Conservation (phyloP, 2,329 filamentous ascomycete genomes). For the Clonostachys rosea region DNA sequence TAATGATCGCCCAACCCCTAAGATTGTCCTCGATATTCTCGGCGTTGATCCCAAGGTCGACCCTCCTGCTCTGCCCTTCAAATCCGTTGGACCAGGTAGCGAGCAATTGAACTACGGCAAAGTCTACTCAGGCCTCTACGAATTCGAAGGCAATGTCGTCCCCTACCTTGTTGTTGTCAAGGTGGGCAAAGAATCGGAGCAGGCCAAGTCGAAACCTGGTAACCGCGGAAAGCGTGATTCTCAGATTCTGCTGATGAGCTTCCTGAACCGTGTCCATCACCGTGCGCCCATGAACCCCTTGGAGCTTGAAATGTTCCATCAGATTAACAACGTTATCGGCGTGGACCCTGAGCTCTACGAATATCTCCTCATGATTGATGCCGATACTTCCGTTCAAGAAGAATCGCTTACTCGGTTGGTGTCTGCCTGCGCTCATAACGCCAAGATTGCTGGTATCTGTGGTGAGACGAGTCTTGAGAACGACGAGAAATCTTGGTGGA, state of each 20-base stretch:
- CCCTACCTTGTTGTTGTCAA: constrained; percentile 96
- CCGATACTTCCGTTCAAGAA: constrained; percentile 89
- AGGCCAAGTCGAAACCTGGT: constrained; percentile 84
- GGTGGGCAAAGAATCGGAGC: constrained; percentile 94
- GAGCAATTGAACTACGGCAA: constrained; percentile 98
- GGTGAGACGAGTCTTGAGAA: constrained; percentile 96
- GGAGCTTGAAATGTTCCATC: constrained; percentile 97
- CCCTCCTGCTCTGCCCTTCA: constrained; percentile 89
- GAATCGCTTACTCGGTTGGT: constrained; percentile 92
- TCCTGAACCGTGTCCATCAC: constrained; percentile 96
- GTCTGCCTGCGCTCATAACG: constrained; percentile 86
- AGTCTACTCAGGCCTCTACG: constrained; percentile 96
- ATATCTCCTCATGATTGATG: constrained; percentile 95
- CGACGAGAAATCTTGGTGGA: constrained; percentile 94
- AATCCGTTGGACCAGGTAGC: constrained; percentile 81
- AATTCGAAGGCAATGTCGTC: constrained; percentile 95
- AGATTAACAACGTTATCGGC: constrained; percentile 98
- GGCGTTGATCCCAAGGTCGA: constrained; percentile 97
- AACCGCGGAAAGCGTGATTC: constrained; percentile 99
- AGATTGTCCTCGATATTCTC: constrained; percentile 95
- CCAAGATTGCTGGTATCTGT: constrained; percentile 95
- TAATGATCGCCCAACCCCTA: constrained; percentile 94
- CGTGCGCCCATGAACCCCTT: constrained; percentile 91
- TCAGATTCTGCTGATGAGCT: constrained; percentile 92
- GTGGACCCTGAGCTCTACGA: constrained; percentile 97